Evolutionary conservation across 1,139 yeast species (phyloP), one percentile per base, ranked within the genome.

Genomic region (Saccharomyces pastorianus): DNA sequence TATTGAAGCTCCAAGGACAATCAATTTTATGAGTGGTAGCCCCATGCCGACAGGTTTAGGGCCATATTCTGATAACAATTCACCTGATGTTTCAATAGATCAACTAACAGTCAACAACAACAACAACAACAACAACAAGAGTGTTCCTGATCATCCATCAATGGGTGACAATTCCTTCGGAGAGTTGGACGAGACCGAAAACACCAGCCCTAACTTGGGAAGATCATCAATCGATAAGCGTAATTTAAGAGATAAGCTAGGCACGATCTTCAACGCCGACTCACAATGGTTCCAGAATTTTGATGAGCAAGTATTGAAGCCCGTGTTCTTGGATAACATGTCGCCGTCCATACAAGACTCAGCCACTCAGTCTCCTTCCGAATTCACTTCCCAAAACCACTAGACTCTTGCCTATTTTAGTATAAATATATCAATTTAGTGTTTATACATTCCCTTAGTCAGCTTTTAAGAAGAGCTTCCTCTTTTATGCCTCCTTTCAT

Each of bases 241-340:
- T 34, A 60, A 58, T 14, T 48, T 63, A 6, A 64, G 59, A 51
- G 64, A 64, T 31, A 57, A 65, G 4, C 27, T 74, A 13, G 69
- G 74, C 7, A 76, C 73, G 42, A 65, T 78, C 25, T 66, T 80
- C 46, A 79, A 81, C 58, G 82, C 88, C 6, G 95, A 86, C 62
- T 87, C 95, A 11, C 83, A 83, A 64, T 93, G 99, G 97, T 93
- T 93, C 70, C 84, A 89, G 28, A 85, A 83, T 63, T 88, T 93
- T 68, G 99, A 93, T 68, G 96, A 93, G 63, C 88, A 89, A 67
- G 95, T 93, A n/a, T 78, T 93, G 61, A 95, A 93, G 69, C 99
- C 99, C 0, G 98, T 93, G 0, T 78, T 93, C 56, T 77, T 93
- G 59, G 99, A 93, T 64, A 77, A 73, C 25, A n/a, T 38, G 25